Evolutionary conservation across 2,329 filamentous ascomycete species (phyloP).

Genomic region (Tolypocladium amazonense): DNA sequence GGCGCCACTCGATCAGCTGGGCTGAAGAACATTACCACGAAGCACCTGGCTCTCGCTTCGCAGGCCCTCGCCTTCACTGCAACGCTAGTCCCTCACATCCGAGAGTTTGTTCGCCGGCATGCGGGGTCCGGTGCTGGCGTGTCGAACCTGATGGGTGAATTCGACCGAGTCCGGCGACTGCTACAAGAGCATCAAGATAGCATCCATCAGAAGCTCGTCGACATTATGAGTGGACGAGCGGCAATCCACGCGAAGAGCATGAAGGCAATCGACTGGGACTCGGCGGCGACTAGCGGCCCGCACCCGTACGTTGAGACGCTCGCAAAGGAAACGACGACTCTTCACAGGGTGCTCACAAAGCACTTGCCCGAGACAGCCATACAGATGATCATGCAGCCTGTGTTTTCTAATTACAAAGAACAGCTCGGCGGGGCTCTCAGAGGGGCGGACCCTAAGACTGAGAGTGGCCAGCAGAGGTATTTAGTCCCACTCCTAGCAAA

Average conservation of each 20-base stretch:
- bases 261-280: conserved; percentile 66
- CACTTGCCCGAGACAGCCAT: conserved; percentile 70
- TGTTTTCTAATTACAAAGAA: conserved; percentile 72
- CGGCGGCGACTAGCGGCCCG: conserved; percentile 25
- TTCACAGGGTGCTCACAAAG: conserved; percentile 75
- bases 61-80: conserved; percentile 84
- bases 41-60: conserved; percentile 83
- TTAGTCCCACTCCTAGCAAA: not conserved
- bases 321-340: conserved; percentile 72
- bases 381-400: conserved; percentile 73
- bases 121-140: conserved; percentile 40
- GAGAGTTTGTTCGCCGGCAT: conserved; percentile 83
- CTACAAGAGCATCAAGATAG: conserved; percentile 83
- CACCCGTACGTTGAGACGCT: conserved; percentile 79
- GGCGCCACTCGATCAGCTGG: conserved; percentile 83
- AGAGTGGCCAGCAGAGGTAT: conserved; percentile 61
- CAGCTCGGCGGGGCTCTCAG: conserved; percentile 65
- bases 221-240: conserved; percentile 79
- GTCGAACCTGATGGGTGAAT: conserved; percentile 62
- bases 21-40: conserved; percentile 91
- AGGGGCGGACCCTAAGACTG: conserved; percentile 53
- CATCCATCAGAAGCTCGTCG: conserved; percentile 86
- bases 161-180: conserved; percentile 75
- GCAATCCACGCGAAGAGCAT: conserved; percentile 64
- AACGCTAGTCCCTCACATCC: conserved; percentile 76